phyloP scores from a whole-genome alignment of 495 filamentous ascomycete genomes.

The Bathelium albidoporum region DNA sequence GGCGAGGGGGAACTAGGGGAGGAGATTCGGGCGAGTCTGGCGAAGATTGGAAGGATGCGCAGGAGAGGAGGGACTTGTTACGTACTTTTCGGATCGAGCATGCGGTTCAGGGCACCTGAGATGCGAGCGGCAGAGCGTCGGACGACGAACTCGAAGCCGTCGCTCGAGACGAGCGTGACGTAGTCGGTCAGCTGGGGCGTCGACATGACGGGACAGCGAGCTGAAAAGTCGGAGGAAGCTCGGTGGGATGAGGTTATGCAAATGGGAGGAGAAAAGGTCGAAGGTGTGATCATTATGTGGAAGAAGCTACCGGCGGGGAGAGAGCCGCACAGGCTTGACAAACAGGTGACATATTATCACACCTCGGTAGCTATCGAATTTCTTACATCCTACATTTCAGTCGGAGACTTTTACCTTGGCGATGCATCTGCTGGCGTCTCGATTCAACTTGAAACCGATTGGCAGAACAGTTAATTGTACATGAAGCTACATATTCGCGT shows the following conservation, averaged over 20 bases:
- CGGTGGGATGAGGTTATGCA: background rate
- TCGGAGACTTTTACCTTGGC: no score
- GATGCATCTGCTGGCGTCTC: background rate
- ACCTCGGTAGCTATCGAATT: no score
- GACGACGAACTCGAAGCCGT: slow-evolving; percentile 82
- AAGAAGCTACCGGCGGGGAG: no score
- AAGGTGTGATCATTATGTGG: no score
- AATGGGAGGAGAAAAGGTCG: background rate
- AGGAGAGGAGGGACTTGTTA: slow-evolving; percentile 8
- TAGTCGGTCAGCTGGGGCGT: slow-evolving; percentile 41
- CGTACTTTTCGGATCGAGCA: slow-evolving; percentile 73
- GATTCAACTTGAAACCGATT: background rate
- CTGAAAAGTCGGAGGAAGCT: background rate
- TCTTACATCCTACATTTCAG: no score
- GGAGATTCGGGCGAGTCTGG: background rate
- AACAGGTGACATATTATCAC: no score
- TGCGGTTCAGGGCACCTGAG: slow-evolving; percentile 68
- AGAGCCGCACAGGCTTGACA: no score
- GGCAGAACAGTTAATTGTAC: background rate
- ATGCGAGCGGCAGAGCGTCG: slow-evolving; percentile 64
- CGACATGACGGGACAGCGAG: no score
- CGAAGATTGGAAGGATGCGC: background rate
- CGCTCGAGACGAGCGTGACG: slow-evolving; percentile 76
- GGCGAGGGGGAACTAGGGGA: background rate
- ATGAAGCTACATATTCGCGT: background rate